Evolutionary conservation across 176 grass and related monocot genomes (phyloP).

Genomic region (Zizania latifolia): DNA sequence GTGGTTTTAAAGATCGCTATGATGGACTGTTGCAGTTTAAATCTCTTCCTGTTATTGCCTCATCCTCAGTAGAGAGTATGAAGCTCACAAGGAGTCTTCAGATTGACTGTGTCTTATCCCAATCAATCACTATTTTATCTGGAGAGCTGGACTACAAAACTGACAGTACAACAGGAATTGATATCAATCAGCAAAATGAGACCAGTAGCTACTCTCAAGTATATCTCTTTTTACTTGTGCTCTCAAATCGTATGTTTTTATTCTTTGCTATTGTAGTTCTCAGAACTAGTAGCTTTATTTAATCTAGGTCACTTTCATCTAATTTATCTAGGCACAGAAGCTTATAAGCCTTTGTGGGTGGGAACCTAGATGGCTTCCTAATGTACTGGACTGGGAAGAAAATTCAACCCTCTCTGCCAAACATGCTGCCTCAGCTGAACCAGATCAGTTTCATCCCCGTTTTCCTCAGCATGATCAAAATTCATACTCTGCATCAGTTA

Average conservation of each 20-base stretch:
- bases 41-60: slow-evolving; percentile 73
- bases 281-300: slow-evolving; percentile 38
- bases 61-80: slow-evolving; percentile 73
- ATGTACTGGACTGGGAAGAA: slow-evolving; percentile 95
- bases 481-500: slow-evolving; percentile 55
- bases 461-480: slow-evolving; percentile 44
- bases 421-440: slow-evolving; percentile 56
- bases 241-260: neutral
- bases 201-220: slow-evolving; percentile 72
- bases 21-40: slow-evolving; percentile 79
- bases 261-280: slow-evolving; percentile 16
- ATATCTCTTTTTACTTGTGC: slow-evolving; percentile 33
- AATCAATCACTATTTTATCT: slow-evolving; percentile 60
- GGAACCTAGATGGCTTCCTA: slow-evolving; percentile 99
- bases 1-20: slow-evolving; percentile 92
- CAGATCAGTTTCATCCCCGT: slow-evolving; percentile 31
- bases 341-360: slow-evolving; percentile 98
- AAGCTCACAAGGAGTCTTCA: slow-evolving; percentile 61
- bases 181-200: slow-evolving; percentile 51
- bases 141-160: slow-evolving; percentile 63
- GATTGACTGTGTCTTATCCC: slow-evolving; percentile 62
- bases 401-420: slow-evolving; percentile 84
- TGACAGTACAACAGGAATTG: slow-evolving; percentile 45
- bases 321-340: slow-evolving; percentile 79
- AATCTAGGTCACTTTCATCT: slow-evolving; percentile 38